Evolutionary conservation across 768 basidiomycete genomes (phyloP).

Genomic region (Auricularia heimuer): DNA sequence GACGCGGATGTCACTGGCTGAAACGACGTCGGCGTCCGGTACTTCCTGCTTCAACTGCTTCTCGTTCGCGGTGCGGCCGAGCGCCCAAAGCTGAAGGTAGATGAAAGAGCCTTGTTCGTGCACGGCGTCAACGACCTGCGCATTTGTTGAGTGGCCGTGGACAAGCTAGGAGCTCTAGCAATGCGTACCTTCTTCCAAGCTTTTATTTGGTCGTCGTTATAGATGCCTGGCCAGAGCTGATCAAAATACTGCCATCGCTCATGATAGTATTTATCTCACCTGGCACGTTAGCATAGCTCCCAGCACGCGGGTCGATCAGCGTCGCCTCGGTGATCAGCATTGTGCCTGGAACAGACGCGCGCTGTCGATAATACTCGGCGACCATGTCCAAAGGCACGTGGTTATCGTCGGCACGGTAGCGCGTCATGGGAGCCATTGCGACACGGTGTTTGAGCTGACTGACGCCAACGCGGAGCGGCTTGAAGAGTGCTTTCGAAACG

Average conservation of each 20-base stretch:
- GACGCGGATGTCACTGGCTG: conserved; percentile 1
- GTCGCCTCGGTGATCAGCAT: conserved; percentile 33
- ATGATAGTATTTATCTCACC: conserved; percentile 15
- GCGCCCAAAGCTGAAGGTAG: conserved; percentile 49
- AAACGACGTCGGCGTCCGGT: conserved; percentile 1
- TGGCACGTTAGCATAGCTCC: conserved; percentile 31
- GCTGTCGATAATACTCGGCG: conserved; percentile 4
- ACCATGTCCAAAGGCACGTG: neutral
- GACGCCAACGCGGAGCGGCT: conserved; percentile 23
- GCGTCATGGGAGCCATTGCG: conserved; percentile 13
- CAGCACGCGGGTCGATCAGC: conserved; percentile 39
- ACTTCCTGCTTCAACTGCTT: neutral
- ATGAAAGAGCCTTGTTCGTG: conserved; percentile 45
- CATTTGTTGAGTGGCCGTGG: neutral
- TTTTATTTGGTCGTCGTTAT: conserved; percentile 44
- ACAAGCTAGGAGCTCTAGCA: neutral
- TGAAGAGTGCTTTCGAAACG: conserved; percentile 5
- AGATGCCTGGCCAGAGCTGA: conserved; percentile 36
- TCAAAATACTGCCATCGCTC: neutral
- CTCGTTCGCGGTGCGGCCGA: conserved; percentile 33
- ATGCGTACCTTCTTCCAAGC: conserved; percentile 44
- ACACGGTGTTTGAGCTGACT: conserved; percentile 16
- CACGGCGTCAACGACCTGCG: conserved; percentile 45
- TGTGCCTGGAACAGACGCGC: conserved; percentile 11
- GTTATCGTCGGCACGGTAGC: conserved; percentile 8